These are phyloP conservation scores for Teratosphaeria pseudoeucalypti DNA, from an alignment of 2,329 filamentous ascomycete genomes.

Conservation along the genomic window DNA sequence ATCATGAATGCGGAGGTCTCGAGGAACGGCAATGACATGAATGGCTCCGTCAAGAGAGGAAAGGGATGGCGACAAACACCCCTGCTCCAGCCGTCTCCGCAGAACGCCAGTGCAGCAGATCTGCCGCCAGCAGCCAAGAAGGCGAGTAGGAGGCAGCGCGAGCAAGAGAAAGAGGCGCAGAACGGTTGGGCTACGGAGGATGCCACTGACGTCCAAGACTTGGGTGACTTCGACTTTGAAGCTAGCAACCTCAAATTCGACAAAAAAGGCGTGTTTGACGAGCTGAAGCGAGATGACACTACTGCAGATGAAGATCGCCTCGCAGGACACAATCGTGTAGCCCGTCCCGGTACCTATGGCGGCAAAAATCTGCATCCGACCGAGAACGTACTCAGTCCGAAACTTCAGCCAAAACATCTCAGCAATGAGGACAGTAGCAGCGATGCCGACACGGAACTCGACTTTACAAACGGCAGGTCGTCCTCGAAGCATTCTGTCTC, in stretches of 20 bases:
- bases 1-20: slow-evolving; percentile 26
- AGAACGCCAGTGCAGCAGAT: slow-evolving; percentile 27
- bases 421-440: slow-evolving; percentile 22
- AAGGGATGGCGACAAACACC: slow-evolving; percentile 61
- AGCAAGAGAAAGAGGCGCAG: slow-evolving; percentile 36
- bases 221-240: slow-evolving; percentile 91
- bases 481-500: slow-evolving; percentile 22
- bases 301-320: slow-evolving; percentile 85
- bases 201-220: slow-evolving; percentile 84
- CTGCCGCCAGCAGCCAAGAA: slow-evolving; percentile 8
- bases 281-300: slow-evolving; percentile 80
- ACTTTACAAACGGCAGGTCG: slow-evolving; percentile 23
- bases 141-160: slow-evolving; percentile 37
- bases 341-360: slow-evolving; percentile 40
- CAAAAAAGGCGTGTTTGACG: slow-evolving; percentile 81
- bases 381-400: slow-evolving; percentile 74
- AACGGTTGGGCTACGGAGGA: slow-evolving; percentile 92
- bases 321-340: slow-evolving; percentile 72
- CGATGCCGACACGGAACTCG: slow-evolving; percentile 26
- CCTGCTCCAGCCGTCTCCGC: slow-evolving; percentile 51
- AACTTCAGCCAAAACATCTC: slow-evolving; percentile 17
- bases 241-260: slow-evolving; percentile 87
- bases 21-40: slow-evolving; percentile 29
- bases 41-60: slow-evolving; percentile 34
- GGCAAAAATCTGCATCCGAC: slow-evolving; percentile 88